A percentile compares a stretch with the other conserved stretches of the same genome.
Evolutionary conservation across 805 yeast species (phyloP).

Genomic region (Barnettozyma siamensis): DNA sequence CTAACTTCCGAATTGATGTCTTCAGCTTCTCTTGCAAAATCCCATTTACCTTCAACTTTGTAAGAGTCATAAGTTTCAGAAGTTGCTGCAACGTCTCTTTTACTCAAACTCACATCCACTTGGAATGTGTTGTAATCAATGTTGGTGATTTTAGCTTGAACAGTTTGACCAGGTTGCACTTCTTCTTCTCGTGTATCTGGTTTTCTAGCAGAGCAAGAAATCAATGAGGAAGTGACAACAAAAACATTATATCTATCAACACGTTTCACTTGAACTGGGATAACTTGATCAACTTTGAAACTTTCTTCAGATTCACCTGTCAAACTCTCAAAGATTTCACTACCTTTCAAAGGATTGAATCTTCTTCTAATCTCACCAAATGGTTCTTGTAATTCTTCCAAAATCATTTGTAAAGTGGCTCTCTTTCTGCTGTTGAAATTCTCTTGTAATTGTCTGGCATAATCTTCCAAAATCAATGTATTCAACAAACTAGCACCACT

Average conservation of each 20-base stretch:
- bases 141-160: slow-evolving; percentile 70
- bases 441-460: slow-evolving; percentile 81
- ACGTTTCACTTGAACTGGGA: slow-evolving; percentile 68
- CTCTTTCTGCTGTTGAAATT: slow-evolving; percentile 68
- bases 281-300: slow-evolving; percentile 60
- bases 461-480: slow-evolving; percentile 83
- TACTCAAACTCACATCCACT: slow-evolving; percentile 67
- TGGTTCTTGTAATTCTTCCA: slow-evolving; percentile 81
- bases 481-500: slow-evolving; percentile 70
- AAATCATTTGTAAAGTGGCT: slow-evolving; percentile 76
- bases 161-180: slow-evolving; percentile 66
- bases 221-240: slow-evolving; percentile 50
- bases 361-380: slow-evolving; percentile 80
- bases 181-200: slow-evolving; percentile 41
- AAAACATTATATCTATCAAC: slow-evolving; percentile 43
- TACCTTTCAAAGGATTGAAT: slow-evolving; percentile 56
- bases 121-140: slow-evolving; percentile 71
- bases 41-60: slow-evolving; percentile 71
- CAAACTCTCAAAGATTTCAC: slow-evolving; percentile 79
- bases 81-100: slow-evolving; percentile 54
- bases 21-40: slow-evolving; percentile 63
- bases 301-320: slow-evolving; percentile 80
- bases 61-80: slow-evolving; percentile 28
- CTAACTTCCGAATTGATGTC: slow-evolving; percentile 55
- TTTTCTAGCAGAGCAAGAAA: slow-evolving; percentile 54